Evolutionary conservation across 75 land plant genomes (phyloP), one percentile per base, ranked within the genome.

Genomic region (Sequoia sempervirens): DNA sequence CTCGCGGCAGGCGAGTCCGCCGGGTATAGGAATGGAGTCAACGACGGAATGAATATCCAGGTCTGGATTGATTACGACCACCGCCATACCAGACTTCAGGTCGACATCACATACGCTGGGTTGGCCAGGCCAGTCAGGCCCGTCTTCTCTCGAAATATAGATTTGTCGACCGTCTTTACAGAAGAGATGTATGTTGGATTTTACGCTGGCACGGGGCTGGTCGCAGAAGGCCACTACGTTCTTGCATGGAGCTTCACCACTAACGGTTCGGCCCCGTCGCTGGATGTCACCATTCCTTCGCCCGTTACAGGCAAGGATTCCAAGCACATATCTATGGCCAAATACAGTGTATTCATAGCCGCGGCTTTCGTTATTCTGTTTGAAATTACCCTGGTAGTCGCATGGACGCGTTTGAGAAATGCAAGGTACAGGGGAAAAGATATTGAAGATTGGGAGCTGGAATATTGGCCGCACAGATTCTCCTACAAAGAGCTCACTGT

Each of bases 201-300:
- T 82, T 85, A 87, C 7, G 72, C 89, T n/a, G 50, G 84, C 14
- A 90, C 91, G 7, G 87, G 87, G 17, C 13, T 34, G 4, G 28
- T 87, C 2, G 45, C 80, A 0, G 82, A 84, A 34, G 82, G 83
- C 1, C 86, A 89, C 34, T 87, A 84, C 37, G 13, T 89, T 23
- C 34, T 87, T 13, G 91, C 88, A 11, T 89, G 91, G 91, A 89
- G 91, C 72, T 89, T 89, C 58, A 66, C 45, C 1, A 74, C 82
- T 2, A 84, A 87, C 18, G 89, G 87, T 5, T 5, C 41, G 46
- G 86, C 91, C 26, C 53, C n/a, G 28, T n/a, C 76, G 1, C 87
- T 89, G 7, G 82, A 87, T 79, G 45, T 85, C 1, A 26, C 79
- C 12, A 17, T 26, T 13, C 85, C 87, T 8, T 85, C 88, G 4